Conservation (phyloP, 129 eudicot genomes). For the Mikania micrantha region DNA sequence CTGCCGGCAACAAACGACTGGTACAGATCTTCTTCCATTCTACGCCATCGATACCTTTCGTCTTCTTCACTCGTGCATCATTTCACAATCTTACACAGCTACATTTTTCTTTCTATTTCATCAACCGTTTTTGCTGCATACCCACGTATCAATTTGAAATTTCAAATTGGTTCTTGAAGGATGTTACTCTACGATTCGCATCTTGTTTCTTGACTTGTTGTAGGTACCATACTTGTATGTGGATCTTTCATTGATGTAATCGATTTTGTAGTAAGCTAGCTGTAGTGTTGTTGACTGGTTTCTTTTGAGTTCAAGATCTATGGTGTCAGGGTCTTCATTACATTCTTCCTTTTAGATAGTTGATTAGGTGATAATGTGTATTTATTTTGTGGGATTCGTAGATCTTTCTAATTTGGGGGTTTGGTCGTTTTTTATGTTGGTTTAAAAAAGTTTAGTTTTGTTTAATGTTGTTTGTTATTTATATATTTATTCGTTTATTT, state of each 20-base stretch:
- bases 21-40: conserved; percentile 35
- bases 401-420: conserved; percentile 20
- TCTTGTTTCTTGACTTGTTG: background rate
- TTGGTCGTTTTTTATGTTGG: too few species aligned
- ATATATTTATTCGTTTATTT: too few species aligned
- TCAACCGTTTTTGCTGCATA: background rate
- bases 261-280: background rate
- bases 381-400: conserved; percentile 1
- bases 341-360: background rate
- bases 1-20: conserved; percentile 32
- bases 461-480: too few species aligned
- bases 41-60: conserved; percentile 20
- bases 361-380: conserved; percentile 1
- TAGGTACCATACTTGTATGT: background rate
- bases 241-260: conserved; percentile 25
- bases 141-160: background rate
- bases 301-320: conserved; percentile 5
- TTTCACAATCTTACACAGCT: background rate
- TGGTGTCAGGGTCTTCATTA: background rate
- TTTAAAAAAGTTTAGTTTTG: too few species aligned
- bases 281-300: background rate
- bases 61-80: conserved; percentile 9
- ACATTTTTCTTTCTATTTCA: conserved; percentile 15
- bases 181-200: background rate
- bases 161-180: background rate